Evolutionary conservation across 2,329 filamentous ascomycete species (phyloP).

Genomic region (Clonostachys rosea): DNA sequence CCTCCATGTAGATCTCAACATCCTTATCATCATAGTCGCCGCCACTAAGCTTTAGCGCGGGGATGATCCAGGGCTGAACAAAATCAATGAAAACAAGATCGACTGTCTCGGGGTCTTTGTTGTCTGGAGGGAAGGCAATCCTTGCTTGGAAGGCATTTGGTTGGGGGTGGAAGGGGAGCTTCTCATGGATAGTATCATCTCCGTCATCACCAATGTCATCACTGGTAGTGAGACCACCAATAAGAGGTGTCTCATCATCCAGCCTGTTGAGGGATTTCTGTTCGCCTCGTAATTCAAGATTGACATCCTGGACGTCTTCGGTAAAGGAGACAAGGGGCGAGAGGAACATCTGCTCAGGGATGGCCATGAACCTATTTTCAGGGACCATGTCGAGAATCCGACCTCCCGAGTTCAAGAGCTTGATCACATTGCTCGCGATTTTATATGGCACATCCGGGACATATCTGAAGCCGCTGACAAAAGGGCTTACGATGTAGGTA

Average conservation of each 20-base stretch:
- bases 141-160: slow-evolving; percentile 80
- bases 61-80: slow-evolving; percentile 74
- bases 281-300: slow-evolving; percentile 22
- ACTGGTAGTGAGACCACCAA: slow-evolving; percentile 77
- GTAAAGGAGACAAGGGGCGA: slow-evolving; percentile 1
- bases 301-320: slow-evolving; percentile 11
- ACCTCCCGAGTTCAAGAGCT: slow-evolving; percentile 50
- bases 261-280: slow-evolving; percentile 20
- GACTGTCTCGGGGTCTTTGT: slow-evolving; percentile 60
- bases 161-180: slow-evolving; percentile 68
- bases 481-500: slow-evolving; percentile 83
- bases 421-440: slow-evolving; percentile 65
- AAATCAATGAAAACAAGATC: slow-evolving; percentile 93
- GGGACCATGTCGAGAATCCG: slow-evolving; percentile 36
- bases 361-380: slow-evolving; percentile 40
- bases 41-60: slow-evolving; percentile 62
- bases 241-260: slow-evolving; percentile 29
- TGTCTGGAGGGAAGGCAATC: slow-evolving; percentile 53
- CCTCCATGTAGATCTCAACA: slow-evolving; percentile 46
- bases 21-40: slow-evolving; percentile 42
- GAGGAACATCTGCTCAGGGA: slow-evolving; percentile 38
- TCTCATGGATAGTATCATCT: slow-evolving; percentile 81
- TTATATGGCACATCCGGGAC: slow-evolving; percentile 78
- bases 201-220: slow-evolving; percentile 82
- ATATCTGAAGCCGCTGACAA: slow-evolving; percentile 72